Base-by-base conservation (phyloP, 2,329 filamentous ascomycete genomes). In the Colletotrichum sp. region DNA sequence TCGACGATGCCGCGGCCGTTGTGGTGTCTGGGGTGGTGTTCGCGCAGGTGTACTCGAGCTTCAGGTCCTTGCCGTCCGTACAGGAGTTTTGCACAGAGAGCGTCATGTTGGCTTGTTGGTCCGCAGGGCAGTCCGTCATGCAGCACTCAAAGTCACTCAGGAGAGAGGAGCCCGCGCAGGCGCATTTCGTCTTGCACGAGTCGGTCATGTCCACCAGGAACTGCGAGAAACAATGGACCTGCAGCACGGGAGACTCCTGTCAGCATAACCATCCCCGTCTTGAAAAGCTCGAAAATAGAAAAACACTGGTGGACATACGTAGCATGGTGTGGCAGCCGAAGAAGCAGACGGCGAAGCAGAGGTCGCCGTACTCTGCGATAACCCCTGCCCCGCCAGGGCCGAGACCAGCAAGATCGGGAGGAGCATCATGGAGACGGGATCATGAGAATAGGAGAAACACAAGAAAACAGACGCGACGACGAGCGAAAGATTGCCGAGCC, bases 1-100 rank as follows among this genome's bases (percentile, higher is more conserved):
- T 44, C n/a, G 34, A 36, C 22, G 82, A 86, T 61, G 78, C 81
- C 27, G 80, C 81, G 22, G 82, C 82, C 77, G 84, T 86, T 64
- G 82, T 84, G 83, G 73, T 83, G 86, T 62, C 59, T 49, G 39
- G 39, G n/a, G n/a, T 52, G 11, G n/a, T 22, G 44, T 52, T 79
- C 13, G 79, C 67, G 25, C 65, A 68, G 8, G 65, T 36, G 49
- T 52, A 68, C 8, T 57, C 49, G 30, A 68, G 49, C 30, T 27
- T 36, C 6, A 68, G 19, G 19, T 49, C 22, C 19, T 30, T 44
- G 13, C 67, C 67, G 55, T 69, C 55, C 6, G 25, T 25, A 36
- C 67, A 69, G 22, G 49, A 15, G 25, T 62, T 49, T 34, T 44
- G 34, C 16, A 61, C 32, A 19, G 55, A 69, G 22, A 30, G 30